Conservation (phyloP, 2,329 filamentous ascomycete genomes). For the Alternaria sp. region DNA sequence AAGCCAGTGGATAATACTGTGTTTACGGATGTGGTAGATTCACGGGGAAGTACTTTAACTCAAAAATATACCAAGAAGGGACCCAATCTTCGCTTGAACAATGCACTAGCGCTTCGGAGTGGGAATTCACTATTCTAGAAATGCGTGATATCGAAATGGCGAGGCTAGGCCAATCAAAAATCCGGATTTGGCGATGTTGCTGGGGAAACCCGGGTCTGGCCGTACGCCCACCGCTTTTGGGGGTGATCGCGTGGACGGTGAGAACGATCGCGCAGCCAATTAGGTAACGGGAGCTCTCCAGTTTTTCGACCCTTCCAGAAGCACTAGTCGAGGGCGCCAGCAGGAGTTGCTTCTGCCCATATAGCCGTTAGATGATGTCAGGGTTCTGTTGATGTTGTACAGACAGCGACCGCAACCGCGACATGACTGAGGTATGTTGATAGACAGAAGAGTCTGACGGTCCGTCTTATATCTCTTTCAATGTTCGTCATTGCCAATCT, state of each 20-base stretch:
- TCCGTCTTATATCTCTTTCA: background rate
- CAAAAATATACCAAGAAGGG: background rate
- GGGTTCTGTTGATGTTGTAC: accelerated
- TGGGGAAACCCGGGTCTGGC: background rate
- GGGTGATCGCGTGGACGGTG: background rate
- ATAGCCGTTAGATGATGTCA: background rate
- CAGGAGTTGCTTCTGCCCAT: too few species aligned
- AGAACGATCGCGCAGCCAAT: background rate
- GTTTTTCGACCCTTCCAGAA: background rate
- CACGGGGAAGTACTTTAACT: background rate
- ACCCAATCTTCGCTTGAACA: background rate
- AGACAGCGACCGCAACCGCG: background rate
- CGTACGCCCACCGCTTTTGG: background rate
- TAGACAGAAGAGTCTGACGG: too few species aligned
- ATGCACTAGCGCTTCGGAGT: background rate
- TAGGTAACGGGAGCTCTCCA: background rate
- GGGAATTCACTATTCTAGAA: background rate
- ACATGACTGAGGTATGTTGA: background rate
- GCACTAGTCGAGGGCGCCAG: background rate
- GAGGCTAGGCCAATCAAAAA: background rate
- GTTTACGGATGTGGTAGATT: background rate
- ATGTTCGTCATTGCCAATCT: background rate
- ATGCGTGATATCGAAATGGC: background rate
- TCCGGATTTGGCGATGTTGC: background rate
- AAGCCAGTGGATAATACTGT: background rate